A percentile compares a stretch with the other conserved stretches of the same genome.
These are phyloP conservation scores for Trichosporon asahii DNA, from an alignment of 1,284 basidiomycete species.

Conservation along the genomic window DNA sequence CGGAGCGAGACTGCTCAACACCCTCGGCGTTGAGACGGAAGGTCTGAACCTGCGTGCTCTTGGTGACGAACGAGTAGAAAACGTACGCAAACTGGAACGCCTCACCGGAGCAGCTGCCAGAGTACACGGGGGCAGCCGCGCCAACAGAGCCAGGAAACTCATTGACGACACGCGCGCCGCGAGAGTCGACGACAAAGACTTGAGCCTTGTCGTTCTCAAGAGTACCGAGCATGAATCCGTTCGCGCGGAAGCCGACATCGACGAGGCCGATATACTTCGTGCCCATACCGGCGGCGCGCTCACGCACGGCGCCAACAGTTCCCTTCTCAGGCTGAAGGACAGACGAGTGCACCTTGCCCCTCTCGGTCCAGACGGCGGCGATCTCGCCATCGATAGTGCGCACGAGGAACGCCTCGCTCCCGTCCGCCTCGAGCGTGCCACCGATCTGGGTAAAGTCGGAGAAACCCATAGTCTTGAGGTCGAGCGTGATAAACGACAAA, in stretches of 20 bases:
- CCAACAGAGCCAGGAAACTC: conserved; percentile 53
- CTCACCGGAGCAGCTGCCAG: conserved; percentile 31
- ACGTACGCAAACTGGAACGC: conserved; percentile 59
- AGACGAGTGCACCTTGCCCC: conserved; percentile 54
- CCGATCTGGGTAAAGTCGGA: conserved; percentile 55
- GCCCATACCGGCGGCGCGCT: conserved; percentile 44
- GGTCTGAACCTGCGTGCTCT: conserved; percentile 11
- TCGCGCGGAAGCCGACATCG: conserved; percentile 38
- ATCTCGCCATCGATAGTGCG: conserved; percentile 35
- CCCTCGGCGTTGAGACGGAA: conserved; percentile 18
- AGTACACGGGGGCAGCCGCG: conserved; percentile 54
- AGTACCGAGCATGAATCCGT: conserved; percentile 52
- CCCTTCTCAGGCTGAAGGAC: conserved; percentile 29
- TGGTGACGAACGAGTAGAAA: conserved; percentile 64
- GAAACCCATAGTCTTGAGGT: conserved; percentile 61
- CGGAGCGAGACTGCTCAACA: conserved; percentile 11
- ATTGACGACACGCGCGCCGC: conserved; percentile 54
- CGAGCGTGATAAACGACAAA: conserved; percentile 56
- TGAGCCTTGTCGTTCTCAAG: conserved; percentile 59
- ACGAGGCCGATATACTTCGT: conserved; percentile 30
- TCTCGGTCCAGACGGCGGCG: conserved; percentile 65
- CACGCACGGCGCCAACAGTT: conserved; percentile 55
- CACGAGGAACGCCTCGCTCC: conserved; percentile 36
- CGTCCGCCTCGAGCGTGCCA: conserved; percentile 55
- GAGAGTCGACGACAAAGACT: conserved; percentile 56